Evolutionary conservation across 2,329 filamentous ascomycete genomes (phyloP), one percentile per base, ranked within the genome.

Genomic region (Stromatinia cepivora): DNA sequence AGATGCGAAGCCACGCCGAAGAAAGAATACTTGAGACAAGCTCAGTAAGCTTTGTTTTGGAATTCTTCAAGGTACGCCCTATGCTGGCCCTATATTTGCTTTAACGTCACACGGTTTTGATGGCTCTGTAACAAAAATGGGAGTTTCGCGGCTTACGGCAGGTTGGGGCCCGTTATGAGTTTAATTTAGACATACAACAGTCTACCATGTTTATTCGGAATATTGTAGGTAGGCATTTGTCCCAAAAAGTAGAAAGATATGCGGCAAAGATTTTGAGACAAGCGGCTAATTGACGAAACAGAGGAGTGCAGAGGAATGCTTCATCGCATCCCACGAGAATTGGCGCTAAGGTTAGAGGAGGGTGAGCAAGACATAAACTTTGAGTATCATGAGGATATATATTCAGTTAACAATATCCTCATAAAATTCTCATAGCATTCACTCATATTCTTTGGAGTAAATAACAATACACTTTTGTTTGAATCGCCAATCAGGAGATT

Each of bases 301-400:
- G 50, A 56, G 50, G 63, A 56, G 50, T 66, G n/a, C 28, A 66
- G 7, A 66, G 61, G 61, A 66, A 45, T 66, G 52, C 63, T 66
- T 57, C 63, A 65, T 39, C 46, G 61, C 61, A 64, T 64, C 31
- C 31, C 61, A 52, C 61, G 42, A 52, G 8, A n/a, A 42, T 48
- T 52, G 34, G 61, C 59, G 59, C 59, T 53, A 53, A 64, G 22
- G 34, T 52, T 28, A 52, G 4, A 39, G 34, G 13, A 52, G 45
- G 45, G n/a, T 39, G 46, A 28, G 46, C 15, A 48, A 52, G 31
- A 63, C 61, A 64, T 22, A 36, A 22, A 20, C 17, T 59, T 53
- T 15, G 36, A 42, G 31, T 25, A 52, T 22, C 17, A 22, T 63
- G 22, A 39, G 31, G 31, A 52, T 63, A 28, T 52, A 63, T 63